Conservation (phyloP, 805 yeast genomes). For the Maudiozyma turicensis region DNA sequence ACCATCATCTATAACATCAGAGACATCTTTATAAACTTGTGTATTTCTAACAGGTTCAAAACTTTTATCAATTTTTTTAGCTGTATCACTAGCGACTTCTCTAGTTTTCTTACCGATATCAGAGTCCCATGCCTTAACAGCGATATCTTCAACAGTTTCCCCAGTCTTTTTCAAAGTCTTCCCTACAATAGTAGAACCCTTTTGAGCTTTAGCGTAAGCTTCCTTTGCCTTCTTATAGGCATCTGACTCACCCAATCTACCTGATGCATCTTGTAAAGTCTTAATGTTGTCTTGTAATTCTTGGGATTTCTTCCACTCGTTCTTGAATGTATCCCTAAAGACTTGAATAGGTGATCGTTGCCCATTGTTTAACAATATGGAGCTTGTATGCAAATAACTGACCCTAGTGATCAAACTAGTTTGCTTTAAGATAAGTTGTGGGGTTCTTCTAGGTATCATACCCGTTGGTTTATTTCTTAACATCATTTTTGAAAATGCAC, state of each 20-base stretch:
- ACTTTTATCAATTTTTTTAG: conserved; percentile 73
- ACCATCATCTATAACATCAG: conserved; percentile 89
- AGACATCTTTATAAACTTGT: conserved; percentile 77
- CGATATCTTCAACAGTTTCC: conserved; percentile 84
- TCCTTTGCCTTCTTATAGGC: conserved; percentile 89
- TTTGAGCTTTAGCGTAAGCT: conserved; percentile 80
- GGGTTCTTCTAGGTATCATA: neutral
- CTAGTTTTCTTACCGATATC: conserved; percentile 87
- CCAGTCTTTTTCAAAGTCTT: conserved; percentile 81
- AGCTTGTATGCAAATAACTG: conserved; percentile 1
- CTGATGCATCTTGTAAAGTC: conserved; percentile 92
- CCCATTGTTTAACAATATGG: conserved; percentile 1
- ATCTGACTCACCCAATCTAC: conserved; percentile 85
- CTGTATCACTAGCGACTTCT: conserved; percentile 70
- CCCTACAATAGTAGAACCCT: conserved; percentile 56
- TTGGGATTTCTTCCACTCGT: conserved; percentile 82
- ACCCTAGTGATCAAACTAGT: neutral
- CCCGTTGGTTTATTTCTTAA: neutral
- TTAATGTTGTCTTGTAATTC: conserved; percentile 90
- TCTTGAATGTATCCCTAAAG: conserved; percentile 82
- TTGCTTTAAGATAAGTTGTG: neutral
- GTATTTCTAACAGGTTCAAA: conserved; percentile 92
- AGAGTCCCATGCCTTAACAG: conserved; percentile 91
- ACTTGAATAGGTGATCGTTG: conserved; percentile 67
- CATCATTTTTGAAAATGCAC: neutral